Evolutionary conservation across 2,329 filamentous ascomycete genomes (phyloP), one percentile per base, ranked within the genome.

Genomic region (Ceratocystis variospora): DNA sequence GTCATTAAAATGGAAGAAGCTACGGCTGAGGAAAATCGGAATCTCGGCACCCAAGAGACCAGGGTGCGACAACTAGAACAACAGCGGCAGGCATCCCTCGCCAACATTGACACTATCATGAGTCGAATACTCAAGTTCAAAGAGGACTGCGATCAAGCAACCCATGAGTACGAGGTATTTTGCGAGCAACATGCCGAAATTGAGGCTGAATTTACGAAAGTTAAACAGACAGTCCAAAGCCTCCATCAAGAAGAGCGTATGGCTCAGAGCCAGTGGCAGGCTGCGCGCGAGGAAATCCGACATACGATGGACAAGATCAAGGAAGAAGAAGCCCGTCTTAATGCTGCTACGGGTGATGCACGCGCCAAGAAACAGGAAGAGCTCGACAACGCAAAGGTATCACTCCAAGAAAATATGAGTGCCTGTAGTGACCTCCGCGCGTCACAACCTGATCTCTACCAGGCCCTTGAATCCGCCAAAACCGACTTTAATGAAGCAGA

Each of bases 1-100:
- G 91, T 97, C 0, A 83, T 86, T 62, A 85, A 90, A 66, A 81
- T 89, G 73, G 93, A 97, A 74, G 76, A 74, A 45, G 72, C 76
- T 2, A 50, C 57, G 31, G 41, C 46, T 17, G 61, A 66, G 8
- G 44, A 61, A 17, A 55, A 65, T 6, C 31, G 10, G 10, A 33
- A 59, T 5, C 17, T 65, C 25, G 37, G 57, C n/a, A n/a, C 17
- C 22, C 55, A 59, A 5, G 55, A 59, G 10, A 59, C 19, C 55
- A 59, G 17, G 6, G 55, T 59, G 4, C 55, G 31, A 37, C 44
- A 55, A 4, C 63, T 65, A 15, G 63, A 63, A 15, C 22, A 48
- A 31, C 61, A 46, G 5, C 61, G 22, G 5, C 22, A 31, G 15
- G 17, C 45, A 15, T 33, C 57, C 28, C 57, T 46, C 8, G 31